Evolutionary conservation across 2,329 filamentous ascomycete species (phyloP).

Genomic region (Exophiala dermatitidis): DNA sequence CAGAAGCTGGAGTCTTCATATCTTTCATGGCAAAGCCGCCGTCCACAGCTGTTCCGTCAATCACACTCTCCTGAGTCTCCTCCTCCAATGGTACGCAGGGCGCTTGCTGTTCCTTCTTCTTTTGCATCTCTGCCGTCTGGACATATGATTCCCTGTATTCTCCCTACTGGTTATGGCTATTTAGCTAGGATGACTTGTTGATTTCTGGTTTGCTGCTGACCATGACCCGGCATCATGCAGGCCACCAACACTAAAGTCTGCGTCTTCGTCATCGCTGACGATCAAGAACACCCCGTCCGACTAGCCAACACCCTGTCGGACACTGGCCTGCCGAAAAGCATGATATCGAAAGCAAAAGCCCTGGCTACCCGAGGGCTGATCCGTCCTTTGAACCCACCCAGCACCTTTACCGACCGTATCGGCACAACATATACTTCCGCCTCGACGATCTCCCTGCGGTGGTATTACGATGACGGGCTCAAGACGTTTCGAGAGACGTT

Average conservation of each 20-base stretch:
- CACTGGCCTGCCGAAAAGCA: conserved; percentile 6
- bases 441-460: conserved; percentile 18
- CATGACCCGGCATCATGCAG: conserved; percentile 1
- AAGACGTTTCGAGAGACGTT: conserved; percentile 22
- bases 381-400: neutral
- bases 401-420: conserved; percentile 12
- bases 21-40: conserved; percentile 20
- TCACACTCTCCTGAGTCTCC: conserved; percentile 1
- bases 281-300: conserved; percentile 16
- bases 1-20: conserved; percentile 17
- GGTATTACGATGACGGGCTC: conserved; percentile 20
- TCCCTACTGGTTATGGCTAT: too few relatives aligned
- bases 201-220: neutral
- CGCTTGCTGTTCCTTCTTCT: neutral
- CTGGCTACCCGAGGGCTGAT: conserved; percentile 12
- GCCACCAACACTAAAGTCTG: conserved; percentile 7
- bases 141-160: too few relatives aligned
- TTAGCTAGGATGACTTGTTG: too few relatives aligned
- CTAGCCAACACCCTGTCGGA: conserved; percentile 14
- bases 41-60: conserved; percentile 20
- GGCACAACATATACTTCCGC: conserved; percentile 10
- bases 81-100: conserved; percentile 13
- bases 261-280: conserved; percentile 21
- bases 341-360: conserved; percentile 18
- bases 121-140: too few relatives aligned